Evolutionary conservation across 2,329 filamentous ascomycete genomes (phyloP), one percentile per base, ranked within the genome.

Genomic region (Claviceps sorghi): DNA sequence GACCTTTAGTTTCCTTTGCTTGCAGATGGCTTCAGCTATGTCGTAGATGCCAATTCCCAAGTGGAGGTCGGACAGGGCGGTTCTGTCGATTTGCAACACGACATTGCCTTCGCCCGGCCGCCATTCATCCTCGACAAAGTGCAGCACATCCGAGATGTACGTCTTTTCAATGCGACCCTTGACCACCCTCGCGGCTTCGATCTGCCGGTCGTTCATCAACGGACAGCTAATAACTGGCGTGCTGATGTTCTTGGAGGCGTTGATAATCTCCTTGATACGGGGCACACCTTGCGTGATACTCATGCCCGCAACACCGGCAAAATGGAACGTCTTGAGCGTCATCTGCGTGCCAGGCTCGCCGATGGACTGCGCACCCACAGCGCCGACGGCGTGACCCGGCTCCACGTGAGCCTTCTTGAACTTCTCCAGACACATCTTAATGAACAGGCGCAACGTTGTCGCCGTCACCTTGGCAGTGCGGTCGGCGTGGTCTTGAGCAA

Each of bases 221-320:
- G 87, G 84, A 62, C 93, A 97, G 6, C 80, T 82, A 59, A 98
- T 95, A 64, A 98, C 85, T 0, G 93, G 93, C 0, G 93, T 98
- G 66, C 86, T 94, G 68, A 98, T 98, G 49, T 76, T 74, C 66
- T 89, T 95, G 9, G 89, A 95, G 6, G 93, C 93, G 70, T 98
- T 98, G 81, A 98, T 98, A 59, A 98, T 98, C 75, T 98, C 93
- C 72, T 98, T 98, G 74, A 98, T 98, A 83, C 93, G 91, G 1
- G 93, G 93, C 7, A 98, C 93, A 86, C 93, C 93, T 64, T 96
- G 88, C 0, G 93, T 98, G 64, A 98, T 95, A 77, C 88, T 95
- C 93, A 98, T 97, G 67, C 91, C 91, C 44, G 93, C 93, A 57
- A 98, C 93, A 86, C 93, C 93, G 65, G 93, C 93, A 74, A 98